phyloP scores from a whole-genome alignment of 108 stramenopile species.

The Pseudonitzschia multistriata region DNA sequence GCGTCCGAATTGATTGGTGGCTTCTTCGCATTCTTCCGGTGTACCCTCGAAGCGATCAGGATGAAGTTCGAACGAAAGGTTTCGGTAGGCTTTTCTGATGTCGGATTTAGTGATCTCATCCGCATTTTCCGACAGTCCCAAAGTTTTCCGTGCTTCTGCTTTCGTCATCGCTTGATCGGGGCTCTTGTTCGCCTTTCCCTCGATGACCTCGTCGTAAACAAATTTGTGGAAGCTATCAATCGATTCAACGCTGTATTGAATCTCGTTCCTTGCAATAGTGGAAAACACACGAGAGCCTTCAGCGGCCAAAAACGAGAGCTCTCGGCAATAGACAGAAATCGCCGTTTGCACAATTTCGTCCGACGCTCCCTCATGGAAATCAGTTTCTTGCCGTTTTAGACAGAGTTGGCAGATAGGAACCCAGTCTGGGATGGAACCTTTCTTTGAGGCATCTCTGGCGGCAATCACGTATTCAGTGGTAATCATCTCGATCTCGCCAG shows the following conservation, averaged over 20 bases:
- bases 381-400: slow-evolving; percentile 40
- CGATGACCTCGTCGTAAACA: slow-evolving; percentile 74
- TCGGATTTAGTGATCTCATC: slow-evolving; percentile 28
- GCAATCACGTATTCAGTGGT: slow-evolving; percentile 65
- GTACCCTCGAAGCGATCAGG: slow-evolving; percentile 69
- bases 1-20: slow-evolving; percentile 42
- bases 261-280: slow-evolving; percentile 51
- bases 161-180: slow-evolving; percentile 53
- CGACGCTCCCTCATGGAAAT: slow-evolving; percentile 38
- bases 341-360: slow-evolving; percentile 45
- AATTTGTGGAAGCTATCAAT: slow-evolving; percentile 61
- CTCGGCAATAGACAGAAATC: slow-evolving; percentile 77
- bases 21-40: slow-evolving; percentile 47
- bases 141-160: slow-evolving; percentile 52
- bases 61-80: slow-evolving; percentile 60
- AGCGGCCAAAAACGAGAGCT: slow-evolving; percentile 56
- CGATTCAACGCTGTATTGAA: slow-evolving; percentile 73
- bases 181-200: slow-evolving; percentile 39
- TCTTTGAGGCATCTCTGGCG: slow-evolving; percentile 30
- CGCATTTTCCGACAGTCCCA: slow-evolving; percentile 47
- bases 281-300: slow-evolving; percentile 59
- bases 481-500: slow-evolving; percentile 9
- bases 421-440: slow-evolving; percentile 61
- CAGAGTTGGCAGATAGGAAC: slow-evolving; percentile 76
- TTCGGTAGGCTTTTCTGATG: slow-evolving; percentile 73